Conservation (phyloP, 1,284 basidiomycete genomes). For the Porodaedalea pini region DNA sequence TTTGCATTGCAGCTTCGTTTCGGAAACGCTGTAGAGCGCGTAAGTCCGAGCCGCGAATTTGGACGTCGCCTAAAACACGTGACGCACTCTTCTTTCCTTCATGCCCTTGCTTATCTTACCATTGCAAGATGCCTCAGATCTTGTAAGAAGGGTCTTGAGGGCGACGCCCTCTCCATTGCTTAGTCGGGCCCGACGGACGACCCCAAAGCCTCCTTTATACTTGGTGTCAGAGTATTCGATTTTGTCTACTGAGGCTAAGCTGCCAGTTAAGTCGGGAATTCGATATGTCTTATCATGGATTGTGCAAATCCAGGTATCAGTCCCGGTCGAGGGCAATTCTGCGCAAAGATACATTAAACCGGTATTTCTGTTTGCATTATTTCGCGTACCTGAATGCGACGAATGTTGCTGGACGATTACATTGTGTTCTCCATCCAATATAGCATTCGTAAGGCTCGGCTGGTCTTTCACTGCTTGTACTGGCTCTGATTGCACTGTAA, state of each 20-base stretch:
- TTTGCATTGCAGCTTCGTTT: constrained; percentile 8
- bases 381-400: not conserved
- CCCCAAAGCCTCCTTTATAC: constrained; percentile 10
- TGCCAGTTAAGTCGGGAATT: not conserved
- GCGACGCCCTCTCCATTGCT: not conserved
- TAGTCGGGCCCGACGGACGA: not conserved
- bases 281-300: not conserved
- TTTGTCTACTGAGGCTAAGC: not conserved
- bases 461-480: too few species aligned
- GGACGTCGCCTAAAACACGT: not conserved
- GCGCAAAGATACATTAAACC: not conserved
- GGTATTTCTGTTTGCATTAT: not conserved
- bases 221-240: not conserved
- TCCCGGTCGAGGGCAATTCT: not conserved
- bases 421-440: too few species aligned
- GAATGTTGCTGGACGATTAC: too few species aligned
- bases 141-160: constrained; percentile 6
- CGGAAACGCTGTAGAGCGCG: constrained; percentile 4
- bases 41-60: not conserved
- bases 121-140: not conserved
- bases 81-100: constrained; percentile 4
- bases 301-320: not conserved
- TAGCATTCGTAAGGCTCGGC: too few species aligned
- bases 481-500: too few species aligned
- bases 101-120: not conserved